Percentiles rank a stretch among this genome's conserved stretches.
phyloP scores from a whole-genome alignment of 2,329 filamentous ascomycete genomes.

The Allantophomopsis cytisporea region DNA sequence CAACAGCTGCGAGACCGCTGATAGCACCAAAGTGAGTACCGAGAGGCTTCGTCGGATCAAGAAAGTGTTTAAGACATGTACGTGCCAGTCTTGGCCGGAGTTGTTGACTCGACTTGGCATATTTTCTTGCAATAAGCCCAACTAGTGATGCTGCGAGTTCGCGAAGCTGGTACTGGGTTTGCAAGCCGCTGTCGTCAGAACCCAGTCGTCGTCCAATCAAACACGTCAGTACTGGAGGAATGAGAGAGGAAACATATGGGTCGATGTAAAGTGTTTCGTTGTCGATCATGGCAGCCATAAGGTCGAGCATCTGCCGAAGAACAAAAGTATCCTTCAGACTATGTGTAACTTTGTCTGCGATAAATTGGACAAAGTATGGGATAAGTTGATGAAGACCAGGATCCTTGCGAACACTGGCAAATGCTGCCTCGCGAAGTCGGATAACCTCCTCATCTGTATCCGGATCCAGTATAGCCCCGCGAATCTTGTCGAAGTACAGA shows the following conservation, averaged over 20 bases:
- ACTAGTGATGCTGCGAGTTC: conserved; percentile 76
- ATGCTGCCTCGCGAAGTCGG: conserved; percentile 65
- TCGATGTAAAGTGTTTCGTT: conserved; percentile 68
- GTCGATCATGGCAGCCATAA: conserved; percentile 70
- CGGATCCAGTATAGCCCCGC: conserved; percentile 76
- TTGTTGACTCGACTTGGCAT: conserved; percentile 65
- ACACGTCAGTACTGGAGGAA: conserved; percentile 84
- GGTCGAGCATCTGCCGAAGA: conserved; percentile 82
- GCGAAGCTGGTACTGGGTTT: conserved; percentile 64
- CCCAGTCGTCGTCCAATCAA: conserved; percentile 75
- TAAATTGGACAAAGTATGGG: conserved; percentile 93
- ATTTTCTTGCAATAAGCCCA: conserved; percentile 66
- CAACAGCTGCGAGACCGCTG: conserved; percentile 64
- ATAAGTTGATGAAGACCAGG: conserved; percentile 90
- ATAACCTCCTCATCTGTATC: conserved; percentile 65
- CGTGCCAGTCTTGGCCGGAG: conserved; percentile 80
- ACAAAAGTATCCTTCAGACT: conserved; percentile 82
- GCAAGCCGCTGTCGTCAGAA: conserved; percentile 32
- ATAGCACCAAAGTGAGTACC: conserved; percentile 84
- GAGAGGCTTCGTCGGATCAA: conserved; percentile 73
- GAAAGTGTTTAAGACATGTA: conserved; percentile 85
- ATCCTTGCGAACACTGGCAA: conserved; percentile 76
- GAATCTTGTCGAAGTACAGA: conserved; percentile 93
- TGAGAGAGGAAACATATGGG: conserved; percentile 49
- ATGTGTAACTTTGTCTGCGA: conserved; percentile 92